These are phyloP conservation scores for Carex myosuroides DNA, from an alignment of 176 grass and related monocot genomes.

Conservation along the genomic window DNA sequence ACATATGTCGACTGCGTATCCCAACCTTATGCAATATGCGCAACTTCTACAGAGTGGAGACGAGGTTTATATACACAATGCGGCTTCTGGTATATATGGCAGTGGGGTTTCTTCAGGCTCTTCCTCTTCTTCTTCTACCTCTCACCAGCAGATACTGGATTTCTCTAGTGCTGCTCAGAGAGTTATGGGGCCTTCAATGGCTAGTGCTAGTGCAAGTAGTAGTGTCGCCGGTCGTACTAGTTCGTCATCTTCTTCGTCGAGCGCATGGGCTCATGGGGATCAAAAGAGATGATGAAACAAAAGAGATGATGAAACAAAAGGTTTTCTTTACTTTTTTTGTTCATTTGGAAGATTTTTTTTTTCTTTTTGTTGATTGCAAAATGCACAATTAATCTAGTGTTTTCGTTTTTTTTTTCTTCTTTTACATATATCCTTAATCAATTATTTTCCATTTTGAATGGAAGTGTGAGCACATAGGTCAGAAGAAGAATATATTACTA, in stretches of 20 bases:
- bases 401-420: neutral
- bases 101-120: constrained; percentile 58
- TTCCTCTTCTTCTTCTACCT: constrained; percentile 43
- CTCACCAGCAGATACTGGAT: constrained; percentile 25
- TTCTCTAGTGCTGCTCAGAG: constrained; percentile 54
- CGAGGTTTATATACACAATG: neutral
- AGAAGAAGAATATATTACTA: neutral
- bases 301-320: constrained; percentile 22
- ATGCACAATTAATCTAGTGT: constrained; percentile 11
- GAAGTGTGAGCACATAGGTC: neutral
- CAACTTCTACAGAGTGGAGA: constrained; percentile 69
- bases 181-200: constrained; percentile 7
- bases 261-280: constrained; percentile 18
- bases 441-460: constrained; percentile 2
- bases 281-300: constrained; percentile 18
- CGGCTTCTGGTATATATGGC: constrained; percentile 22
- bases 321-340: constrained; percentile 1
- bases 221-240: constrained; percentile 1
- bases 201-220: constrained; percentile 9
- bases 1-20: constrained; percentile 28
- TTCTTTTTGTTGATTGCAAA: neutral
- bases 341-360: neutral
- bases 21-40: constrained; percentile 74
- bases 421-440: neutral
- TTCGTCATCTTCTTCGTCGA: constrained; percentile 37